Base-by-base conservation (phyloP, 2,329 filamentous ascomycete genomes). In the Aspergillus jensenii region DNA sequence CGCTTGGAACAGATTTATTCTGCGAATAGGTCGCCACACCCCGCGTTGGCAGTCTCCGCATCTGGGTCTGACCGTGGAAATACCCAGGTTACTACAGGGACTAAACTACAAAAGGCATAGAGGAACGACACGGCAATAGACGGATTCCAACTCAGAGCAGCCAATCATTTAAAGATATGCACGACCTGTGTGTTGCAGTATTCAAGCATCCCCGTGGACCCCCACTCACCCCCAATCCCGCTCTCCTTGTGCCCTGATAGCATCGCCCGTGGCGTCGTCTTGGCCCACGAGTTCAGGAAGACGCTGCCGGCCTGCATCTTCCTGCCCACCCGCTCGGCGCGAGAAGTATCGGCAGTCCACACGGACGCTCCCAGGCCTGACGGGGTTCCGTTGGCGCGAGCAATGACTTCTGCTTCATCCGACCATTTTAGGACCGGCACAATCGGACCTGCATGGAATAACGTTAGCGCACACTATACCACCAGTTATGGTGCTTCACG, bases 391-490 rank as follows among this genome's bases (percentile, higher is more conserved):
- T 87, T 87, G 1, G 81, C 84, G 5, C 83, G 78, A 2, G 68
- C 67, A 37, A 88, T 74, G 0, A 86, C 83, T 15, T 88, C 84
- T 7, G 80, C 80, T 59, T 90, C 86, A 33, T 82, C 78, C 0
- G 76, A 75, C 85, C 86, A 90, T 23, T 79, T 80, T 54, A 88
- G 67, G 9, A 89, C 74, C 0, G 87, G 87, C 0, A 89, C 78
- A 37, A 90, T 84, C 0, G 87, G 87, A 0, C 81, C 84, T 31
- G 27, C 8, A 31, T 31, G 8, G 4, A 4, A 31, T 3, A 31
- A 4, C 1, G 27, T 31, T 31, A 31, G 27, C 9, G 4, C 2
- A 2, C 8, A 31, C 9, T 31, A 2, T 31, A 8, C 27, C 27
- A 31, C 27, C 9, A 11, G 3, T 11, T 31, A 9, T 9, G 27